phyloP scores from a whole-genome alignment of 768 basidiomycete genomes.

The Xerocomellus chrysenteron region DNA sequence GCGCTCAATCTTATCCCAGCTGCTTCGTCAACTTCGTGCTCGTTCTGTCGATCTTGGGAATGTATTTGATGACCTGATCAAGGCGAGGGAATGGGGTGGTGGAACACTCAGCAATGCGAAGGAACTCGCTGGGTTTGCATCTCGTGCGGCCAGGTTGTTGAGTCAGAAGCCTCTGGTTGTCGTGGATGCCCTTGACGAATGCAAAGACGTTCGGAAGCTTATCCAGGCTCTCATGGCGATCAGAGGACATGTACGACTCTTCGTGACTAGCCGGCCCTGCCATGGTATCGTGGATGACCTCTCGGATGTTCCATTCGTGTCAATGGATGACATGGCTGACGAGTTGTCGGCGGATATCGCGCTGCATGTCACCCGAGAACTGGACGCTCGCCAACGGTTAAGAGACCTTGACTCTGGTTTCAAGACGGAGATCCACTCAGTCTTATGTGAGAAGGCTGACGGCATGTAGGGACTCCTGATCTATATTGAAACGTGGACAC shows the following conservation, averaged over 20 bases:
- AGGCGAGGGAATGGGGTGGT: constrained; percentile 1
- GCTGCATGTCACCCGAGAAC: not conserved
- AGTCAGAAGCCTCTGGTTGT: not conserved
- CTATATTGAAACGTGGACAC: not conserved
- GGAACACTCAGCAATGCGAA: not conserved
- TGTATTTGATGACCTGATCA: not conserved
- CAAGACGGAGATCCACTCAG: not conserved
- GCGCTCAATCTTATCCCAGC: constrained; percentile 1
- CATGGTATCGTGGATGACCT: not conserved
- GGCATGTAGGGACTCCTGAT: not conserved
- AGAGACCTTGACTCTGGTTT: not conserved
- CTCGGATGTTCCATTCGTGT: not conserved
- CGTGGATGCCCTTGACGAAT: constrained; percentile 9
- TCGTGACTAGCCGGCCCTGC: not conserved
- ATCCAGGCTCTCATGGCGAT: not conserved
- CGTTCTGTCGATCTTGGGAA: not conserved
- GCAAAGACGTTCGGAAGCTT: not conserved
- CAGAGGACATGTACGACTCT: not conserved
- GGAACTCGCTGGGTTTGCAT: not conserved
- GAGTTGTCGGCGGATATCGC: not conserved
- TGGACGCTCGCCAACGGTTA: not conserved
- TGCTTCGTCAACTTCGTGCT: not conserved
- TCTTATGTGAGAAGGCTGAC: not conserved
- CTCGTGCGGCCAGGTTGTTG: not conserved
- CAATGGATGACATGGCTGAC: not conserved